Base-by-base conservation (phyloP, 108 stramenopile genomes). In the Aurantiochytrium sp. region DNA sequence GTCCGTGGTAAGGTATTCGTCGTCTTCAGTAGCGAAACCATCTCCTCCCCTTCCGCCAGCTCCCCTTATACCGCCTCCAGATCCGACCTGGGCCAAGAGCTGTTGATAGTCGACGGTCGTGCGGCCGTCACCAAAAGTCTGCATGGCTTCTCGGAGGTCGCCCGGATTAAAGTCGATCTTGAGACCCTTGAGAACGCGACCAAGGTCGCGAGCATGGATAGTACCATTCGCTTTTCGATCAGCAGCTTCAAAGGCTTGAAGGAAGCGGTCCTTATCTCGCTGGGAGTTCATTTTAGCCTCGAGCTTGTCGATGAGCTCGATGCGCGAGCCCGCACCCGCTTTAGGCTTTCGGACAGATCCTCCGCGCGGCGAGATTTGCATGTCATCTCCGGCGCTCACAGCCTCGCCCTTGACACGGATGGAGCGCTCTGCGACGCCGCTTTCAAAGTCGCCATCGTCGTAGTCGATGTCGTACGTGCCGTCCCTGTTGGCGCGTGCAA, bases 381-480 rank as follows among this genome's bases (percentile, higher is more conserved):
- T 69, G 3, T 28, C 64, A 10, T 28, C 25, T 8, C 35, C 64
- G 6, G 25, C 64, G 29, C 25, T 69, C n/a, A n/a, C 59, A 2
- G 21, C 59, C n/a, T n/a, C n/a, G 21, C 59, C 59, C 35, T 28
- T 42, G 29, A 69, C 64, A 18, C 87, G 87, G 60, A 90, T 90
- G 28, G 29, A 29, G 12, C 44, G 8, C 18, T 72, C 59, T 16
- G 0, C 59, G 16, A 90, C 89, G 25, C 87, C 4, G 5, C 6
- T 8, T 58, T 90, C 91, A 5, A 58, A 28, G 53, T 91, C 90
- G 23, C 91, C 91, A 49, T 92, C 91, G 55, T 91, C 90, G 90
- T 91, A 93, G 29, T 88, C 90, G 51, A 92, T 87, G 60, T 92
- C 91, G 60, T 72, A 90, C 44, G 90, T 87, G 8, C 92, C 91